A percentile compares a stretch with the other conserved stretches of the same genome.
Conservation (phyloP, 768 basidiomycete genomes). For the Coprinopsis sp. region DNA sequence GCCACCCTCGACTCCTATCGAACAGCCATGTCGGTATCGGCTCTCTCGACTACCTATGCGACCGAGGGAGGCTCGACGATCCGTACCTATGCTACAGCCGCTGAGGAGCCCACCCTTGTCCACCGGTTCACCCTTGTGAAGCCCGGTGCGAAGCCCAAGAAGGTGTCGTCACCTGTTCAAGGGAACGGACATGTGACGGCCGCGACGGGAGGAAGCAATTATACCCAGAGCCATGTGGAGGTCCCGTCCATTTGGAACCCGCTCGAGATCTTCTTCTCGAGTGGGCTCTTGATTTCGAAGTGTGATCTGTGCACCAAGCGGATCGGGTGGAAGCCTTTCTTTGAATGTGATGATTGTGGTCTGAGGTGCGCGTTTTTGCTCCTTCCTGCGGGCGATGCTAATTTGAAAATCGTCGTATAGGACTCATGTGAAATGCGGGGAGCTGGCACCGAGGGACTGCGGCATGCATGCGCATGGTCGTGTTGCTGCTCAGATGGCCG, state of each 20-base stretch:
- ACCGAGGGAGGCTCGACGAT: constrained; percentile 78
- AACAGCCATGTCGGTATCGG: constrained; percentile 53
- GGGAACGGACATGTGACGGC: background rate
- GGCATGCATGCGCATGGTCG: constrained; percentile 46
- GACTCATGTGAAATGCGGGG: constrained; percentile 85
- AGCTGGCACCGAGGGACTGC: constrained; percentile 75
- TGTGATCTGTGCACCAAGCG: constrained; percentile 82
- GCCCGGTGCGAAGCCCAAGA: constrained; percentile 63
- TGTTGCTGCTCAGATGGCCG: too few species aligned
- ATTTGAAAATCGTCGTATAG: constrained; percentile 30
- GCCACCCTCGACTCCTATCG: constrained; percentile 60
- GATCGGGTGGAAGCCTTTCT: constrained; percentile 79
- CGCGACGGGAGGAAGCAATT: constrained; percentile 13
- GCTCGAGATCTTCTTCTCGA: constrained; percentile 73
- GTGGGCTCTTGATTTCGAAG: constrained; percentile 64
- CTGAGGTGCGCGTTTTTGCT: constrained; percentile 45
- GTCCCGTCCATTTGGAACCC: constrained; percentile 60
- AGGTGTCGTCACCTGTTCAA: constrained; percentile 15
- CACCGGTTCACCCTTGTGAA: constrained; percentile 87
- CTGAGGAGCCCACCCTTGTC: constrained; percentile 38
- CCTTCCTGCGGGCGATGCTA: constrained; percentile 5
- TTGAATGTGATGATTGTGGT: constrained; percentile 89
- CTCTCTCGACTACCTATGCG: constrained; percentile 52
- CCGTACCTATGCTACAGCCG: constrained; percentile 34
- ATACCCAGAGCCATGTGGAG: constrained; percentile 55